phyloP scores from a whole-genome alignment of 371 early-diverging fungal species.

The Circinella minor region DNA sequence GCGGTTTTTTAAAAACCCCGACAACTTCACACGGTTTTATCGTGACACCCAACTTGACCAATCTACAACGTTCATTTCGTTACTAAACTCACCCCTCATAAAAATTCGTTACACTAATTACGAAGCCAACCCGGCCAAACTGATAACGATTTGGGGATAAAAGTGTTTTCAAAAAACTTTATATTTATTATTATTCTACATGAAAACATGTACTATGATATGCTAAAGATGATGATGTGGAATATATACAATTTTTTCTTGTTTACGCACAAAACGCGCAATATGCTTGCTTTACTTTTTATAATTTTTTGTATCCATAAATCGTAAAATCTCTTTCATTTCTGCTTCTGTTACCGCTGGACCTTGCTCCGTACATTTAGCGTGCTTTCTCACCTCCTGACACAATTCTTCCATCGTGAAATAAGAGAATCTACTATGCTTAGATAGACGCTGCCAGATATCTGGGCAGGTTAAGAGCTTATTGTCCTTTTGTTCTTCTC shows the following conservation, averaged over 20 bases:
- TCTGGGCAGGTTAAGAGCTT: slow-evolving; percentile 38
- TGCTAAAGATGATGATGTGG: too few species aligned
- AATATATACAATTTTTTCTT: too few species aligned
- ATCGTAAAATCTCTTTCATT: slow-evolving; percentile 21
- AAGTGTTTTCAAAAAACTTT: not conserved
- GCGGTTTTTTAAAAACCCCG: not conserved
- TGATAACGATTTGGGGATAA: slow-evolving; percentile 3
- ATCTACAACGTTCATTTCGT: not conserved
- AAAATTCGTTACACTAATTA: slow-evolving; percentile 6
- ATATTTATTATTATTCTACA: too few species aligned
- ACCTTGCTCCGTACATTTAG: slow-evolving; percentile 58
- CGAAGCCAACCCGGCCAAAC: slow-evolving; percentile 2
- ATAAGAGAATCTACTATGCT: slow-evolving; percentile 54
- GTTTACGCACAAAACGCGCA: too few species aligned
- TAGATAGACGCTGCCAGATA: slow-evolving; percentile 56
- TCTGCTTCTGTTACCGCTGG: slow-evolving; percentile 55
- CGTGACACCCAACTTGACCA: slow-evolving; percentile 7
- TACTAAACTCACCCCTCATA: slow-evolving; percentile 16
- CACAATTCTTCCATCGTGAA: slow-evolving; percentile 46
- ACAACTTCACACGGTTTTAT: slow-evolving; percentile 7
- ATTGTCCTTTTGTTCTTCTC: slow-evolving; percentile 12
- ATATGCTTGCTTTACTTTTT: not conserved
- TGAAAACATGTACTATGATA: too few species aligned
- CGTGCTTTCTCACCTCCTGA: slow-evolving; percentile 49
- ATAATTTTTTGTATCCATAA: slow-evolving; percentile 24